These are phyloP conservation scores for Saccharomycopsis fibuligera DNA, from an alignment of 805 yeast species.

Conservation along the genomic window DNA sequence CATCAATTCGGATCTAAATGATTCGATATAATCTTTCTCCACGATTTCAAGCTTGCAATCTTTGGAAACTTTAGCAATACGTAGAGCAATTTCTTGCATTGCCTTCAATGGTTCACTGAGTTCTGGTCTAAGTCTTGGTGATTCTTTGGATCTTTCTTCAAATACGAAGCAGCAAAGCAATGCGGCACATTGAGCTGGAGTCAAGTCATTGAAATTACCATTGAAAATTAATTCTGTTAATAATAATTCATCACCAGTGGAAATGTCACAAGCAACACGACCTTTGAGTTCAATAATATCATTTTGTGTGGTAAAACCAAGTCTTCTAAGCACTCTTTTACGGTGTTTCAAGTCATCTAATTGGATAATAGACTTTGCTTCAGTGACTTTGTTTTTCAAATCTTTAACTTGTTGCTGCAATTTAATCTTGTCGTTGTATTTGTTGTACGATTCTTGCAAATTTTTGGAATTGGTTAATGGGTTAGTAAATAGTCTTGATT, in stretches of 20 bases:
- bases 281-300: slow-evolving; percentile 96
- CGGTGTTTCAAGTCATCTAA: slow-evolving; percentile 90
- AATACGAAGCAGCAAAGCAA: slow-evolving; percentile 90
- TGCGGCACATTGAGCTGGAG: slow-evolving; percentile 89
- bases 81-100: slow-evolving; percentile 84
- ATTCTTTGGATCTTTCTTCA: slow-evolving; percentile 90
- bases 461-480: slow-evolving; percentile 60
- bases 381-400: slow-evolving; percentile 59
- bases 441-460: slow-evolving; percentile 54
- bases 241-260: slow-evolving; percentile 78
- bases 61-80: slow-evolving; percentile 81
- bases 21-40: slow-evolving; percentile 88
- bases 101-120: slow-evolving; percentile 87
- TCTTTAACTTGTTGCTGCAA: slow-evolving; percentile 52
- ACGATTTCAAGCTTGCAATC: slow-evolving; percentile 87
- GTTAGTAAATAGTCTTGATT: slow-evolving; percentile 62
- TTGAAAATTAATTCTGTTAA: slow-evolving; percentile 90
- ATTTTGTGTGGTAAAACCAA: slow-evolving; percentile 79
- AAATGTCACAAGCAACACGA: slow-evolving; percentile 93
- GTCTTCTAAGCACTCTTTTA: slow-evolving; percentile 84
- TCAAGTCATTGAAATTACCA: slow-evolving; percentile 86
- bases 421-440: slow-evolving; percentile 59
- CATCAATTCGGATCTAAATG: slow-evolving; percentile 90
- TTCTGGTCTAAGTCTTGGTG: slow-evolving; percentile 80
- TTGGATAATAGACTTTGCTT: slow-evolving; percentile 88